A percentile compares a stretch with the other conserved stretches of the same genome.
These are phyloP conservation scores for Crithidia brevicula DNA, from an alignment of 208 protist species.

Conservation along the genomic window DNA sequence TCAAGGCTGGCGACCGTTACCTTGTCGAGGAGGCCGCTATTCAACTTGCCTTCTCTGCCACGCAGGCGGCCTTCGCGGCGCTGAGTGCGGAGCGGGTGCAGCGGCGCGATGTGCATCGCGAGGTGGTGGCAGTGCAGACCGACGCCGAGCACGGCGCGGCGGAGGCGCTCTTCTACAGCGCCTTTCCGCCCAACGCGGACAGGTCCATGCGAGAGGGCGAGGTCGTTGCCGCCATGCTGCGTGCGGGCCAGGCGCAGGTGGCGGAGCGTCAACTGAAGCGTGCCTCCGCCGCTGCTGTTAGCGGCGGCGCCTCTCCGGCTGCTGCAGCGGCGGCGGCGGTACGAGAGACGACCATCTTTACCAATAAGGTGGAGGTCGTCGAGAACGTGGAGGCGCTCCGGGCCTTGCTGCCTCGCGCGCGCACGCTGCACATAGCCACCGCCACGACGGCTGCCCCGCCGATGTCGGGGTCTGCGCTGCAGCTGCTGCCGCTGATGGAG, in stretches of 20 bases:
- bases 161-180: constrained; percentile 32
- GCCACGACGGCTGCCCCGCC: constrained; percentile 26
- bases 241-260: constrained; percentile 14
- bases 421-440: constrained; percentile 44
- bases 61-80: constrained; percentile 72
- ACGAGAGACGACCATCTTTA: constrained; percentile 27
- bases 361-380: constrained; percentile 49
- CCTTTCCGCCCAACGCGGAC: constrained; percentile 64
- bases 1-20: constrained; percentile 62
- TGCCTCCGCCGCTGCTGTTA: not conserved
- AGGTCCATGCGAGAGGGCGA: constrained; percentile 72
- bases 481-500: not conserved
- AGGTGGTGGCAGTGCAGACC: constrained; percentile 70
- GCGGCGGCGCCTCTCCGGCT: not conserved
- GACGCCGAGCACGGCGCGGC: constrained; percentile 32
- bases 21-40: constrained; percentile 83
- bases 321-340: too few species aligned
- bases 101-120: constrained; percentile 58
- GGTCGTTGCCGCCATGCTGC: constrained; percentile 44
- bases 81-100: constrained; percentile 66
- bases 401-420: constrained; percentile 41
- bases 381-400: constrained; percentile 59
- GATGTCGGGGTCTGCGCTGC: not conserved
- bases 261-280: constrained; percentile 23
- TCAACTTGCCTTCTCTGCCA: constrained; percentile 85